Percentiles rank a stretch among this genome's conserved stretches.
Evolutionary conservation across 2,329 filamentous ascomycete genomes (phyloP).

Genomic region (Gremmenia infestans): DNA sequence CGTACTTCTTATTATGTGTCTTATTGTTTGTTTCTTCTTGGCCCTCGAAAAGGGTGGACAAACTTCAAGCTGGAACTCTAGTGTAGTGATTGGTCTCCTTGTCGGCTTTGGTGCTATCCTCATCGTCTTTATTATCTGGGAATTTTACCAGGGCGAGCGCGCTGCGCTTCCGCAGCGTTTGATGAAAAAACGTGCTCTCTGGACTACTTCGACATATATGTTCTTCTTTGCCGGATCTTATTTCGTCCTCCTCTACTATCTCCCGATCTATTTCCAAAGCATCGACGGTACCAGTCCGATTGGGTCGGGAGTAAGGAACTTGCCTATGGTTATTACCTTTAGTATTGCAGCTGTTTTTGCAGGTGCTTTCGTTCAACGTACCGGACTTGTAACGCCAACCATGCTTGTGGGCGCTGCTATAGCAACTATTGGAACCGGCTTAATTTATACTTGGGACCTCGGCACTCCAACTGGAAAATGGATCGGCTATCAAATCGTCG

Average conservation of each 20-base stretch:
- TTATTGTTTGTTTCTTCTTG: slow-evolving; percentile 37
- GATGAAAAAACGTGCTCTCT: slow-evolving; percentile 22
- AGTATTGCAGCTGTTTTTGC: too few species aligned
- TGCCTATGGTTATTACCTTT: slow-evolving; percentile 23
- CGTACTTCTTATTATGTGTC: slow-evolving; percentile 38
- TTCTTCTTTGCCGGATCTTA: slow-evolving; percentile 37
- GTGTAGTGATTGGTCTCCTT: slow-evolving; percentile 36
- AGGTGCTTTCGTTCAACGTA: too few species aligned
- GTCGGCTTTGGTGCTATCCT: slow-evolving; percentile 30
- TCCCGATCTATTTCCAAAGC: slow-evolving; percentile 46
- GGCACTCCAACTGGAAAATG: slow-evolving; percentile 12
- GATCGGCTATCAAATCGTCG: slow-evolving; percentile 18
- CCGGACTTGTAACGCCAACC: too few species aligned
- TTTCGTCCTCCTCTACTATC: slow-evolving; percentile 38
- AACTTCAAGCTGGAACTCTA: slow-evolving; percentile 37
- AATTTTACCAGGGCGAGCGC: slow-evolving; percentile 22
- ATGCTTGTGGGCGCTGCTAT: too few species aligned
- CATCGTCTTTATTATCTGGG: slow-evolving; percentile 30
- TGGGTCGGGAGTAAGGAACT: slow-evolving; percentile 32
- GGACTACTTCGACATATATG: slow-evolving; percentile 7
- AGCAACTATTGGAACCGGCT: slow-evolving; percentile 15
- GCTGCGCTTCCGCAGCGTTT: slow-evolving; percentile 33
- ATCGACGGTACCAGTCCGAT: slow-evolving; percentile 34
- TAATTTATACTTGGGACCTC: slow-evolving; percentile 28
- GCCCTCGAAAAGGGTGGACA: slow-evolving; percentile 41